Base-by-base conservation (phyloP, 306 rosid species). In the Cicer arietinum region DNA sequence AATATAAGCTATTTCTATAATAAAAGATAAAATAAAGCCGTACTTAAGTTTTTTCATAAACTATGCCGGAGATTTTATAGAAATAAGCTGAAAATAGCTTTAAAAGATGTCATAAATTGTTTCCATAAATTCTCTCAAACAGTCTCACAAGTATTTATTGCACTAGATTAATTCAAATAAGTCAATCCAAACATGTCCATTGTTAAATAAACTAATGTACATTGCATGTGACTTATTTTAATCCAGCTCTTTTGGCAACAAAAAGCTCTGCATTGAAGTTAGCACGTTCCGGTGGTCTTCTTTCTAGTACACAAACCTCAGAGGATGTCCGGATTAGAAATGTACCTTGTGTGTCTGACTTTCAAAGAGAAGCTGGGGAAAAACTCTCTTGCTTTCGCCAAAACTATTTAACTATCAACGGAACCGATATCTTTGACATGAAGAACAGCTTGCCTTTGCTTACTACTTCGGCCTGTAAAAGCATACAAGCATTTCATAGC, bases 281-380 rank as follows among this genome's bases (percentile, higher is more conserved):
- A 73, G 86, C 82, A 62, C 81, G 76, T 73, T 82, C 85, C 17
- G 73, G 59, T 58, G 78, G 80, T 80, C 37, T 70, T 74, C 82
- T 69, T 68, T 77, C 82, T 39, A 17, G 77, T n/a, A 84, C 64
- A 50, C 56, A 45, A 78, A 41, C 74, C 58, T 74, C 64, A 18
- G 74, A 76, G 62, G 78, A 80, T 80, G 77, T 82, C 37, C 84
- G 86, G 90, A 84, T 75, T 61, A 76, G 58, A 73, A 73, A 77
- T 77, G 73, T 67, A 58, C 90, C 89, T 73, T 58, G 42, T 78
- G 50, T 88, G 64, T 77, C 79, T 57, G 88, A 83, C 20, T 75
- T 85, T 74, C 93, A 84, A 79, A 83, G 86, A 83, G 91, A 91
- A 83, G 90, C 89, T 53, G 48, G 68, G 67, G 85, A 72, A 68